Evolutionary conservation across 208 protist species (phyloP).

Genomic region (Dictyostelium gargantuum): DNA sequence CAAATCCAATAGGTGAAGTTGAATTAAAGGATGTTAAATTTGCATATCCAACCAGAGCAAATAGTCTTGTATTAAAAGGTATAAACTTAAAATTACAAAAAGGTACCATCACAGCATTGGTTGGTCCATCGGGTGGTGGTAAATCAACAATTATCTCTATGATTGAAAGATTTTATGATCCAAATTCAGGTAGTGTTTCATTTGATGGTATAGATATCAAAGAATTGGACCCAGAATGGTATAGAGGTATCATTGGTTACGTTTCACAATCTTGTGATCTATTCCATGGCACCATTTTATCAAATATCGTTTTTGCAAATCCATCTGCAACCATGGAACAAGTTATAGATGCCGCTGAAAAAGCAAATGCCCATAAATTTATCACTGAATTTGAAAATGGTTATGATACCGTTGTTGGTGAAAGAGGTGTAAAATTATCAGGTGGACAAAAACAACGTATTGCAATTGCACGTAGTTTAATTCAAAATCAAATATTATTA

Average conservation of each 20-base stretch:
- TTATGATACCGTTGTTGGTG: slow-evolving; percentile 49
- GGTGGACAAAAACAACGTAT: slow-evolving; percentile 77
- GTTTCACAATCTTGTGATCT: slow-evolving; percentile 80
- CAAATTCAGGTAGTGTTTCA: slow-evolving; percentile 63
- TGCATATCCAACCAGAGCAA: slow-evolving; percentile 72
- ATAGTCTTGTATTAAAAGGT: slow-evolving; percentile 35
- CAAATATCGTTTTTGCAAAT: slow-evolving; percentile 82
- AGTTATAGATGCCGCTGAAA: slow-evolving; percentile 74
- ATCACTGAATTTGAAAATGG: slow-evolving; percentile 40
- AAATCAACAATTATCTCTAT: slow-evolving; percentile 80
- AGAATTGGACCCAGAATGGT: slow-evolving; percentile 60
- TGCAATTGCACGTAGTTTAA: slow-evolving; percentile 68
- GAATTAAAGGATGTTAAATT: slow-evolving; percentile 76
- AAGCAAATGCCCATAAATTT: slow-evolving; percentile 60
- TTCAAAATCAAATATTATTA: slow-evolving; percentile 75
- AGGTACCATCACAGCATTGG: slow-evolving; percentile 66
- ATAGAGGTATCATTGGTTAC: slow-evolving; percentile 62
- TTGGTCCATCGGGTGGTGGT: slow-evolving; percentile 69
- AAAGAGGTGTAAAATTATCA: slow-evolving; percentile 31
- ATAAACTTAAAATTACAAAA: slow-evolving; percentile 54
- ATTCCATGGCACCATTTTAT: slow-evolving; percentile 75
- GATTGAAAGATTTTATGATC: slow-evolving; percentile 84
- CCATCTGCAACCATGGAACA: slow-evolving; percentile 32
- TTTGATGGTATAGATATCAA: slow-evolving; percentile 75
- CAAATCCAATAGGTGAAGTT: background rate